These are phyloP conservation scores for Moelleriella libera DNA, from an alignment of 2,329 filamentous ascomycete genomes.

Conservation along the genomic window DNA sequence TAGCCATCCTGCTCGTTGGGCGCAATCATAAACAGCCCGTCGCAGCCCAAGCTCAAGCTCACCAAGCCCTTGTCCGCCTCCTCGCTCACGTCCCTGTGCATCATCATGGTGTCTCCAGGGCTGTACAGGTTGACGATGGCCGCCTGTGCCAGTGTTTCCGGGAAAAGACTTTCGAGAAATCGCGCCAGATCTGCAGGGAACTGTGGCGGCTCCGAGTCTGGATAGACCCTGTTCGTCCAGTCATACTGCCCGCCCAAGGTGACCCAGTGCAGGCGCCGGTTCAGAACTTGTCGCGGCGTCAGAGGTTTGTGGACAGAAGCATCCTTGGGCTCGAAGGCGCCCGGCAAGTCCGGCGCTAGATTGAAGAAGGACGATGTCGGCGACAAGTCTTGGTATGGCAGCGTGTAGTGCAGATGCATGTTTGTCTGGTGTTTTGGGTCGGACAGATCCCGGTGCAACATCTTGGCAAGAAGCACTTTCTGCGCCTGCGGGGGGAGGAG, in stretches of 20 bases:
- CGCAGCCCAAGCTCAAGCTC: constrained; percentile 80
- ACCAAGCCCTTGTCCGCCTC: constrained; percentile 64
- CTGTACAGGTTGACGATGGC: constrained; percentile 92
- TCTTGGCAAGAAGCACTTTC: constrained; percentile 50
- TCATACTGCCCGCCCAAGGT: constrained; percentile 94
- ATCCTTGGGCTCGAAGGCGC: constrained; percentile 54
- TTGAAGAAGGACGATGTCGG: constrained; percentile 37
- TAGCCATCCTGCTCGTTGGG: constrained; percentile 27
- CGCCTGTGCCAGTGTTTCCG: constrained; percentile 65
- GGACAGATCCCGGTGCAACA: constrained; percentile 66
- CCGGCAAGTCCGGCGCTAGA: constrained; percentile 31
- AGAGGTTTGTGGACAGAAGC: constrained; percentile 61
- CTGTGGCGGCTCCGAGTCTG: constrained; percentile 45
- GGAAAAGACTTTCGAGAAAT: constrained; percentile 59
- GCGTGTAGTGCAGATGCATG: constrained; percentile 66
- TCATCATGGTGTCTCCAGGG: constrained; percentile 77
- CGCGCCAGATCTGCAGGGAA: constrained; percentile 63
- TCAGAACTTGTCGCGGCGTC: constrained; percentile 53
- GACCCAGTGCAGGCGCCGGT: constrained; percentile 79
- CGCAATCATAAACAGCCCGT: constrained; percentile 76
- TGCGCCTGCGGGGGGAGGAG: constrained; percentile 61
- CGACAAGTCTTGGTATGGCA: constrained; percentile 43
- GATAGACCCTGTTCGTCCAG: constrained; percentile 82
- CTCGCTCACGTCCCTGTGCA: constrained; percentile 91
- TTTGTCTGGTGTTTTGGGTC: constrained; percentile 71